phyloP scores from a whole-genome alignment of 2,329 filamentous ascomycete genomes.

The Ceratocystis lukuohia region DNA sequence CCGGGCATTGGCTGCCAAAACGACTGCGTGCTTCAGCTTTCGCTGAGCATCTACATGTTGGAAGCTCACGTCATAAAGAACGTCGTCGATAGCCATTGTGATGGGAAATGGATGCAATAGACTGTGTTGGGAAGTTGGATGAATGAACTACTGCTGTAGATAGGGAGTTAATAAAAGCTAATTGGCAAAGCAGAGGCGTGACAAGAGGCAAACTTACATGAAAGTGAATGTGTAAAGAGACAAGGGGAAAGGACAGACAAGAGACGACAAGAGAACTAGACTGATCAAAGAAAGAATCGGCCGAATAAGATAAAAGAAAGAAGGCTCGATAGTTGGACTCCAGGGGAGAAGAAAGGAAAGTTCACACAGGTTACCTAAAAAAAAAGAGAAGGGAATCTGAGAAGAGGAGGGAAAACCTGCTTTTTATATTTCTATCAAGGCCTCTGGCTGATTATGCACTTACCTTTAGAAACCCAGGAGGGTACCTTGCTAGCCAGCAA shows the following conservation, averaged over 20 bases:
- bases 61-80: conserved; percentile 4
- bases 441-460: conserved; percentile 5
- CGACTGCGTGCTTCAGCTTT: background rate
- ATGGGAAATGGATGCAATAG: background rate
- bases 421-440: background rate
- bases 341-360: background rate
- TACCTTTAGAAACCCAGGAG: background rate
- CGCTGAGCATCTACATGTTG: conserved; percentile 2
- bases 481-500: background rate
- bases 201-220: background rate
- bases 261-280: background rate
- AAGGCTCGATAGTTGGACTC: background rate
- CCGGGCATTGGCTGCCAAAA: background rate
- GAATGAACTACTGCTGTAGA: no score
- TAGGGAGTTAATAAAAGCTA: no score
- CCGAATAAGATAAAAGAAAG: background rate
- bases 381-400: background rate
- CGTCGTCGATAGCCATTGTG: conserved; percentile 9
- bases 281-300: background rate
- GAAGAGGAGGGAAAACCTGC: background rate
- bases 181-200: background rate
- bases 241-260: background rate
- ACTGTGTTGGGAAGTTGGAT: no score
- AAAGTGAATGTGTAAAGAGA: background rate
- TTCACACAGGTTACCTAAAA: background rate